Percentiles rank a stretch among this genome's conserved stretches.
These are phyloP conservation scores for Komagataella populi DNA, from an alignment of 805 yeast genomes.

Conservation along the genomic window DNA sequence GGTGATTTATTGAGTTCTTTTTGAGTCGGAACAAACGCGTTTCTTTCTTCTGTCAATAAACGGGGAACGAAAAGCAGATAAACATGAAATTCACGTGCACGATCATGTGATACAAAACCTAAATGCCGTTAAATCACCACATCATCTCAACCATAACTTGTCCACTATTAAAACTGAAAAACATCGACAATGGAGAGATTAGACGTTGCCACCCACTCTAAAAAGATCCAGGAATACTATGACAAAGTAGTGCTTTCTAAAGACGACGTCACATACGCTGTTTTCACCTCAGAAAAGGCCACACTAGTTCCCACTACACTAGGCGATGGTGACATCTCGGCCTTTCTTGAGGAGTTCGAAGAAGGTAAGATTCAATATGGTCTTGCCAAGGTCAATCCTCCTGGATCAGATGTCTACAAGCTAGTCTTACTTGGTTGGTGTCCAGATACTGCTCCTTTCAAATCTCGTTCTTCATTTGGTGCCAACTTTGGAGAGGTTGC, in stretches of 20 bases:
- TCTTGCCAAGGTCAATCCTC: slow-evolving; percentile 73
- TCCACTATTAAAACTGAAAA: background rate
- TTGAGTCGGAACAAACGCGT: background rate
- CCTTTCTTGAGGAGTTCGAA: slow-evolving; percentile 68
- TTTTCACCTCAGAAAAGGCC: slow-evolving; percentile 60
- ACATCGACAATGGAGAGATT: slow-evolving; percentile 33
- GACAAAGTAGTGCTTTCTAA: slow-evolving; percentile 72
- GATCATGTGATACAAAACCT: background rate
- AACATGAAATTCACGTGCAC: background rate
- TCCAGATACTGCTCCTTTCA: slow-evolving; percentile 88
- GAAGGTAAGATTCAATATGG: slow-evolving; percentile 90
- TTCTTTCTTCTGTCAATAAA: background rate
- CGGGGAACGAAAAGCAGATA: background rate
- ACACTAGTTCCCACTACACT: slow-evolving; percentile 30
- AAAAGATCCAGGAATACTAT: slow-evolving; percentile 62
- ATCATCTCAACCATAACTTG: background rate
- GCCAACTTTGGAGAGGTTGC: slow-evolving; percentile 67
- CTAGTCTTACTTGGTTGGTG: slow-evolving; percentile 87
- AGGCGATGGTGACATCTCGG: slow-evolving; percentile 59
- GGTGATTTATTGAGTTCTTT: background rate
- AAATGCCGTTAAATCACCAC: background rate
- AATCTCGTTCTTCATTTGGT: slow-evolving; percentile 63
- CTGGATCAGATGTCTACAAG: slow-evolving; percentile 84
- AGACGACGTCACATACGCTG: slow-evolving; percentile 55
- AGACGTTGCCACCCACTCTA: slow-evolving; percentile 56